These are phyloP conservation scores for Coccinonectria pachysandricola DNA, from an alignment of 2,329 filamentous ascomycete genomes.

Conservation along the genomic window DNA sequence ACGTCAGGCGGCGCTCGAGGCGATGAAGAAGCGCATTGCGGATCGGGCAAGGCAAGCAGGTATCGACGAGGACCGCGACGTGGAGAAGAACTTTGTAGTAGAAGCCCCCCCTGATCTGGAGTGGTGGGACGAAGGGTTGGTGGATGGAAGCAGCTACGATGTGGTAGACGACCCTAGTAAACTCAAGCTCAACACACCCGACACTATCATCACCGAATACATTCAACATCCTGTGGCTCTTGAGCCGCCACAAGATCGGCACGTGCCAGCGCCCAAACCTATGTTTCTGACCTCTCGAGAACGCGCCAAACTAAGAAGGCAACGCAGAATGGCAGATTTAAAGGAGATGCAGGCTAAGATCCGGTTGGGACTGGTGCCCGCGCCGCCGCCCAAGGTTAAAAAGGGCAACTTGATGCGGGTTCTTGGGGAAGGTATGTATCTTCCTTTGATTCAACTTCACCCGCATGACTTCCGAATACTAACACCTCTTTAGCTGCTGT, in stretches of 20 bases:
- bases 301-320: slow-evolving; percentile 80
- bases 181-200: slow-evolving; percentile 65
- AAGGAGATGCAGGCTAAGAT: slow-evolving; percentile 98
- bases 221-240: slow-evolving; percentile 88
- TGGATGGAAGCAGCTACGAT: slow-evolving; percentile 66
- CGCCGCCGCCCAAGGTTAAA: slow-evolving; percentile 91
- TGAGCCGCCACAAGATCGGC: slow-evolving; percentile 83
- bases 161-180: slow-evolving; percentile 53
- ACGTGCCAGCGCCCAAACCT: slow-evolving; percentile 67
- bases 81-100: slow-evolving; percentile 82
- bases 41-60: slow-evolving; percentile 80
- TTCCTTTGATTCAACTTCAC: not conserved
- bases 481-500: slow-evolving; percentile 43
- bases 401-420: slow-evolving; percentile 97
- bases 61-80: slow-evolving; percentile 81
- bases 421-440: slow-evolving; percentile 61
- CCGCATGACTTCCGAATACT: slow-evolving; percentile 9
- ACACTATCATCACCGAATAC: slow-evolving; percentile 81
- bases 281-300: slow-evolving; percentile 90
- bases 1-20: slow-evolving; percentile 78
- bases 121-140: slow-evolving; percentile 93
- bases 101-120: slow-evolving; percentile 79
- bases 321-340: slow-evolving; percentile 81
- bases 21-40: slow-evolving; percentile 89
- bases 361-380: slow-evolving; percentile 76